Evolutionary conservation across 2,329 filamentous ascomycete species (phyloP), one percentile per base, ranked within the genome.

Genomic region (Penicillium fuscoglaucum): DNA sequence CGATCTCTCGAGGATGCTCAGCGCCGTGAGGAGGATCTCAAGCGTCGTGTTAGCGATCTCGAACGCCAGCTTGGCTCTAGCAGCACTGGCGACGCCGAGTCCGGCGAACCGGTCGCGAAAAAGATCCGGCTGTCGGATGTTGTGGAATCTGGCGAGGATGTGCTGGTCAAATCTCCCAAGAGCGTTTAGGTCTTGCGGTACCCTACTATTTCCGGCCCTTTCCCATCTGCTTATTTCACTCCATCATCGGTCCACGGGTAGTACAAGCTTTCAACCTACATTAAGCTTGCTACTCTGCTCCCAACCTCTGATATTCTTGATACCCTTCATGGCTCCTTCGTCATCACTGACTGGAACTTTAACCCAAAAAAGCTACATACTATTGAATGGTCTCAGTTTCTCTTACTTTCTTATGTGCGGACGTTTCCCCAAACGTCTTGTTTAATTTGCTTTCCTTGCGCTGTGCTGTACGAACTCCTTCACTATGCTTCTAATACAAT

Each of bases 21-120:
- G 67, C 84, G 86, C 52, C 84, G 91, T 37, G 92, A 96, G 74
- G 90, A 91, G 58, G 89, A 88, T 57, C 82, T 96, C 39, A 96
- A 96, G 77, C 84, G 89, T 51, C 86, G 90, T 51, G 80, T 96
- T n/a, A 89, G 90, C 57, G 90, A 96, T 65, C 79, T 92, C 44
- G 90, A 93, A 70, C 81, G 72, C 57, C 80, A 82, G 60, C 61
- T 83, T 15, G 65, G 72, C 44, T 58, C 55, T n/a, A 60, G 29
- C 33, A 47, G 59, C 33, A 58, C 61, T 15, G 60, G 61, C 28
- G 65, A 65, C 35, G 64, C 61, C 48, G 67, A 71, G 52, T 69
- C 66, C 49, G 69, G 73, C 40, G 82, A 82, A 62, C 81, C 81
- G 45, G 73, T 76, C 29, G 77, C 82, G 59, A 86, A 85, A 75